A percentile compares a stretch with the other conserved stretches of the same genome.
phyloP scores from a whole-genome alignment of 805 yeast genomes.

The Myxozyma lipomycoides region DNA sequence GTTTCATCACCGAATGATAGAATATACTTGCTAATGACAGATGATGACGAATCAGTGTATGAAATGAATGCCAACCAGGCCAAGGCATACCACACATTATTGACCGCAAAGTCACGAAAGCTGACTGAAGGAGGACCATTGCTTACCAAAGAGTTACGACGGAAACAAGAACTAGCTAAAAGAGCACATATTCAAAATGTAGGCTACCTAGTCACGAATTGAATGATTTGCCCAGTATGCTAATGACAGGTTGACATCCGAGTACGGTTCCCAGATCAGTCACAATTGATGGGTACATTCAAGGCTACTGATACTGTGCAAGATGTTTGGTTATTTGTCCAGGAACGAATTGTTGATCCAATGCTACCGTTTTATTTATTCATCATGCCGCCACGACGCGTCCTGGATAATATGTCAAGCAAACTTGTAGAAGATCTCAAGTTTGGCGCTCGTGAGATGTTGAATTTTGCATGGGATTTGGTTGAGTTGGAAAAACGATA shows the following conservation, averaged over 20 bases:
- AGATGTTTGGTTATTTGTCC: constrained; percentile 37
- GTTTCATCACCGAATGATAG: background rate
- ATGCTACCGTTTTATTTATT: constrained; percentile 40
- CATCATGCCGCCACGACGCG: constrained; percentile 48
- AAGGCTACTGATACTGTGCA: constrained; percentile 44
- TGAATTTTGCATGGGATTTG: constrained; percentile 39
- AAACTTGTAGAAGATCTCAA: constrained; percentile 40
- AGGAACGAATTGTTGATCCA: constrained; percentile 34
- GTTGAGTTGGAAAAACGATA: constrained; percentile 28
- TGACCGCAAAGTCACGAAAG: constrained; percentile 27
- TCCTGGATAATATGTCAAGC: constrained; percentile 36
- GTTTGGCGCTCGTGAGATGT: constrained; percentile 47
- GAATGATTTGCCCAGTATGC: too few species aligned
- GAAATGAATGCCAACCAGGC: constrained; percentile 29
- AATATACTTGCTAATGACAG: constrained; percentile 1
- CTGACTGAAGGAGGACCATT: constrained; percentile 39
- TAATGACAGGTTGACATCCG: constrained; percentile 44
- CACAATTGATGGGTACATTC: constrained; percentile 50
- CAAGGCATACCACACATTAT: constrained; percentile 26
- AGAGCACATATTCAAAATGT: constrained; percentile 28
- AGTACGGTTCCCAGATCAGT: constrained; percentile 56
- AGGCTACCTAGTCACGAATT: too few species aligned
- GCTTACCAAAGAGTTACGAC: constrained; percentile 43
- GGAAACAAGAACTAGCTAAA: constrained; percentile 33
- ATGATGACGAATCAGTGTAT: constrained; percentile 25